Evolutionary conservation across 139 green algal genomes (phyloP).

Genomic region (Ostreobium quekettii): DNA sequence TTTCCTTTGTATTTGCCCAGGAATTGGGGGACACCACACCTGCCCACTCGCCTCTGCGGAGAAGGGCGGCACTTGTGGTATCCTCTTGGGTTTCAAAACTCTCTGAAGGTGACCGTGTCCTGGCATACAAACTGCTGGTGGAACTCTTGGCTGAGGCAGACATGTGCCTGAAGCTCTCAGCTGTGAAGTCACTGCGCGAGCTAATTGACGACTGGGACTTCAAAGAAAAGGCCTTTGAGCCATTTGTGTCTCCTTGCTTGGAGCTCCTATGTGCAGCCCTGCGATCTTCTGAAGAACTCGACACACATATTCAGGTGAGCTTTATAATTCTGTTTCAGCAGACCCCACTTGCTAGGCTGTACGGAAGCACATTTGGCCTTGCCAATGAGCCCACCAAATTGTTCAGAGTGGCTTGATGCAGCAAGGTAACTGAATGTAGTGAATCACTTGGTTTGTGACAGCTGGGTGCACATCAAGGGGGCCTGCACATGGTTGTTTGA

Average conservation of each 20-base stretch:
- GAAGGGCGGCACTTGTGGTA: not conserved
- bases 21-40: not conserved
- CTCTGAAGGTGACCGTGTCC: not conserved
- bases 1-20: not conserved
- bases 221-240: not conserved
- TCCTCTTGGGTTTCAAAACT: not conserved
- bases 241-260: not conserved
- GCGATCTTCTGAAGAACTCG: not conserved
- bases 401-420: too few relatives aligned
- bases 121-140: not conserved
- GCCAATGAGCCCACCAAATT: too few relatives aligned
- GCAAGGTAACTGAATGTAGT: too few relatives aligned
- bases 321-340: too few relatives aligned
- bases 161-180: not conserved
- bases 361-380: too few relatives aligned
- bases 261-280: not conserved
- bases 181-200: not conserved
- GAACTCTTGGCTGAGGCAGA: not conserved
- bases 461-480: too few relatives aligned
- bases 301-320: not conserved
- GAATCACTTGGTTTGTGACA: too few relatives aligned
- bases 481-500: too few relatives aligned
- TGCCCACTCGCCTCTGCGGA: not conserved
- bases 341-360: too few relatives aligned
- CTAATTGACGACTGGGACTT: conserved; percentile 1